phyloP scores from a whole-genome alignment of 805 yeast genomes.

The Suhomyces kilbournensis region DNA sequence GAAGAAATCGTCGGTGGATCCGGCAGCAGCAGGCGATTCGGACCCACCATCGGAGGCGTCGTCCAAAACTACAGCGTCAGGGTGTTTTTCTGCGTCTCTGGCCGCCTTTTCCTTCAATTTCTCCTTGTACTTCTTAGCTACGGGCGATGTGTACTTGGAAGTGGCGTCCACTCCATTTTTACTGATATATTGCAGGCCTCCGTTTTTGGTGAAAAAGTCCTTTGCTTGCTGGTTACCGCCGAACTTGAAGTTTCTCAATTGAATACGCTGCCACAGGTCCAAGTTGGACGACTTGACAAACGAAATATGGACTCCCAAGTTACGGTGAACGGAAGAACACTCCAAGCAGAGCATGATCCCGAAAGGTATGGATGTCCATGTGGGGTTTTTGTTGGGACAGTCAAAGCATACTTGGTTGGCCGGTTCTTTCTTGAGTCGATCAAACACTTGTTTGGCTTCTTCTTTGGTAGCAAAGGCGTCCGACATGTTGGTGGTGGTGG shows the following conservation, averaged over 20 bases:
- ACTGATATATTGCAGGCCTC: slow-evolving; percentile 68
- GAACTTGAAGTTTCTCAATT: slow-evolving; percentile 84
- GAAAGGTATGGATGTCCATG: slow-evolving; percentile 98
- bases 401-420: slow-evolving; percentile 90
- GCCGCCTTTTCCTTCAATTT: slow-evolving; percentile 69
- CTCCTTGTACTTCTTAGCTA: slow-evolving; percentile 78
- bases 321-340: slow-evolving; percentile 94
- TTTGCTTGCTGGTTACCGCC: slow-evolving; percentile 90
- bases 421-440: slow-evolving; percentile 57
- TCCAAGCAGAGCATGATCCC: slow-evolving; percentile 91
- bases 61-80: slow-evolving; percentile 70
- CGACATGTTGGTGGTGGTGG: slow-evolving; percentile 26
- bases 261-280: slow-evolving; percentile 92
- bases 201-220: slow-evolving; percentile 79
- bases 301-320: slow-evolving; percentile 92
- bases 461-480: slow-evolving; percentile 62
- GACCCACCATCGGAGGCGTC: slow-evolving; percentile 32
- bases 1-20: slow-evolving; percentile 79
- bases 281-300: slow-evolving; percentile 89
- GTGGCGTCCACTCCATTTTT: slow-evolving; percentile 52
- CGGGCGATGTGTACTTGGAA: slow-evolving; percentile 74
- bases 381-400: slow-evolving; percentile 90
- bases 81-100: slow-evolving; percentile 65
- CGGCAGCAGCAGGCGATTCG: slow-evolving; percentile 32
- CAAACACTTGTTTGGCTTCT: slow-evolving; percentile 64